phyloP scores from a whole-genome alignment of 306 rosid genomes.

The Castanopsis chinensis region DNA sequence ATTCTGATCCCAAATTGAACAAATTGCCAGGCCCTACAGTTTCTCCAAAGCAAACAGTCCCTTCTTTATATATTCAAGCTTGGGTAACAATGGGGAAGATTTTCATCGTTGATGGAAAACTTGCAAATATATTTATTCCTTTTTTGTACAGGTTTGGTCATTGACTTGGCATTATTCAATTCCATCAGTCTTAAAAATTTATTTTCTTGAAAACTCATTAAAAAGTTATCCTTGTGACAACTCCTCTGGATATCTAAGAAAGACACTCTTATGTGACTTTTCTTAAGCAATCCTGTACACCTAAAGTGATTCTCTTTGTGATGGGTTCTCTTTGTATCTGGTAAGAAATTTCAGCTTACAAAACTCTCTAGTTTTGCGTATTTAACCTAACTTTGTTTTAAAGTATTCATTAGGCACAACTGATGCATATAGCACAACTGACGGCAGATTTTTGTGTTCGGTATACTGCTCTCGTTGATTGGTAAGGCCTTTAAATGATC shows the following conservation, averaged over 20 bases:
- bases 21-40: conserved; percentile 44
- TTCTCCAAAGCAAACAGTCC: conserved; percentile 60
- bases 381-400: background rate
- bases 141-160: conserved; percentile 74
- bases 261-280: background rate
- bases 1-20: conserved; percentile 55
- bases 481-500: conserved; percentile 51
- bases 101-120: conserved; percentile 87
- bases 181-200: background rate
- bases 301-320: background rate
- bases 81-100: conserved; percentile 95
- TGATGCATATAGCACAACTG: background rate
- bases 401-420: background rate
- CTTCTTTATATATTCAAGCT: conserved; percentile 77
- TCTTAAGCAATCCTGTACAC: background rate
- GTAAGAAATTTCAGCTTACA: background rate
- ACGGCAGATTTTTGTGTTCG: conserved; percentile 94
- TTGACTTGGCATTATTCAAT: conserved; percentile 11
- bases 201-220: background rate
- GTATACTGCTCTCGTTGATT: conserved; percentile 84
- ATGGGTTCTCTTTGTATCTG: background rate
- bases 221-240: background rate
- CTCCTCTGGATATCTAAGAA: conserved; percentile 5
- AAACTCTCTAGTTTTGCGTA: background rate
- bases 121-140: conserved; percentile 85